Evolutionary conservation across 441 rosid genomes (phyloP).

Genomic region (Erysimum cheiri): DNA sequence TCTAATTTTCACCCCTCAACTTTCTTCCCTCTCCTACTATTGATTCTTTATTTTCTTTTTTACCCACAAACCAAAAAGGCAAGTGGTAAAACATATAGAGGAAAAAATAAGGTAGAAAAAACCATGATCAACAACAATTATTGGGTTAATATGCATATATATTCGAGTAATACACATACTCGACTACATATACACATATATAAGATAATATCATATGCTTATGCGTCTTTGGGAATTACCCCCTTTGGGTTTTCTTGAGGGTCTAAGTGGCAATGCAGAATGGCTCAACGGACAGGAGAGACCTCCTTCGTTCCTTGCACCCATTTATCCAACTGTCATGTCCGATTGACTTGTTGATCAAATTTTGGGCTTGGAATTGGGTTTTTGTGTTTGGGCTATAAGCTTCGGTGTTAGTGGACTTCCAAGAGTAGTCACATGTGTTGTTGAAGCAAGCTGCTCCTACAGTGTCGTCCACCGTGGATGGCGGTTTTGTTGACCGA

Average conservation of each 20-base stretch:
- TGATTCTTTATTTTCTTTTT: slow-evolving; percentile 23
- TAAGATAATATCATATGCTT: slow-evolving; percentile 41
- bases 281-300: slow-evolving; percentile 62
- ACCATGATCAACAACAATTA: slow-evolving; percentile 40
- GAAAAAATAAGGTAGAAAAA: slow-evolving; percentile 42
- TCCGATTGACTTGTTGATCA: slow-evolving; percentile 21
- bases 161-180: slow-evolving; percentile 36
- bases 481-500: slow-evolving; percentile 44
- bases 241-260: background rate
- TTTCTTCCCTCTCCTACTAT: slow-evolving; percentile 35
- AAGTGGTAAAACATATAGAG: slow-evolving; percentile 42
- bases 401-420: slow-evolving; percentile 33
- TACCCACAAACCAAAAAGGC: slow-evolving; percentile 37
- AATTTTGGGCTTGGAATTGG: slow-evolving; percentile 30
- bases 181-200: slow-evolving; percentile 31
- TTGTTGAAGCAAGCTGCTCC: slow-evolving; percentile 61
- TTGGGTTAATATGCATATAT: slow-evolving; percentile 42
- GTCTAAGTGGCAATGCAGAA: slow-evolving; percentile 72
- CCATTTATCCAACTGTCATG: slow-evolving; percentile 49
- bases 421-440: slow-evolving; percentile 59
- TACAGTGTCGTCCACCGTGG: slow-evolving; percentile 37
- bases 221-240: slow-evolving; percentile 29
- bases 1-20: slow-evolving; percentile 10
- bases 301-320: slow-evolving; percentile 79
- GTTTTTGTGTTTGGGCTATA: slow-evolving; percentile 23